Conservation (phyloP, 2,329 filamentous ascomycete genomes). For the Colletotrichum lentis region DNA sequence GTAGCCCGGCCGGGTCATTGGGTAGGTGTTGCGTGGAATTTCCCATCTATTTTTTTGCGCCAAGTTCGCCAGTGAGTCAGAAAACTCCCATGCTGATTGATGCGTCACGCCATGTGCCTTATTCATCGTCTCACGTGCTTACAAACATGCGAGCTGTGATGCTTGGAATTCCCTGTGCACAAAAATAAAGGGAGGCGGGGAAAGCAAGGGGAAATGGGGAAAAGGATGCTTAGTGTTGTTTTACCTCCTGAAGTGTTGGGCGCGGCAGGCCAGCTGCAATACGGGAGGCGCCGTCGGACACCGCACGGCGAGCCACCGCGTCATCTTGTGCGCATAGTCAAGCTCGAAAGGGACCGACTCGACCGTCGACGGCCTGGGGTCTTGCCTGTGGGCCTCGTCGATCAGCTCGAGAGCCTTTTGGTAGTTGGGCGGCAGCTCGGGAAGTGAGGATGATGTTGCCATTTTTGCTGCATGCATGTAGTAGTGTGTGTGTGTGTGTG, state of each 20-base stretch:
- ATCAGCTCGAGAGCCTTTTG: constrained; percentile 70
- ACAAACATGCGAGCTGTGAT: not conserved
- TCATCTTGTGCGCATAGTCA: constrained; percentile 84
- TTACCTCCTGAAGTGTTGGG: constrained; percentile 82
- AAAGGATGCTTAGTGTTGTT: constrained; percentile 17
- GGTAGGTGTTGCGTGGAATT: constrained; percentile 76
- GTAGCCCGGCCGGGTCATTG: constrained; percentile 79
- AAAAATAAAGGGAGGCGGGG: not conserved
- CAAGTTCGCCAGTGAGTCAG: constrained; percentile 23
- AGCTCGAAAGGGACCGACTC: constrained; percentile 75
- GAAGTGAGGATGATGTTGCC: constrained; percentile 37
- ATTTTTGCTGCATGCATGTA: not conserved
- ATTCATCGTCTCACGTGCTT: constrained; percentile 5
- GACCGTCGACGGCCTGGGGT: constrained; percentile 52
- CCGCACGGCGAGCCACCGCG: constrained; percentile 71
- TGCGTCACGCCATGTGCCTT: not conserved
- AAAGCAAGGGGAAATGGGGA: constrained; percentile 5
- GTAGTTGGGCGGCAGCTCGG: constrained; percentile 52
- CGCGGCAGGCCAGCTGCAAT: constrained; percentile 79
- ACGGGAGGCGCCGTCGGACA: constrained; percentile 69
- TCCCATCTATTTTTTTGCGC: constrained; percentile 69
- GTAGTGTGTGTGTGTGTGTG: not conserved
- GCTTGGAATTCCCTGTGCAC: not conserved
- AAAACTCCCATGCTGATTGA: not conserved
- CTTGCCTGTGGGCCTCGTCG: constrained; percentile 66